Conservation (phyloP, 2,329 filamentous ascomycete species). For the Helminthosporium solani region DNA sequence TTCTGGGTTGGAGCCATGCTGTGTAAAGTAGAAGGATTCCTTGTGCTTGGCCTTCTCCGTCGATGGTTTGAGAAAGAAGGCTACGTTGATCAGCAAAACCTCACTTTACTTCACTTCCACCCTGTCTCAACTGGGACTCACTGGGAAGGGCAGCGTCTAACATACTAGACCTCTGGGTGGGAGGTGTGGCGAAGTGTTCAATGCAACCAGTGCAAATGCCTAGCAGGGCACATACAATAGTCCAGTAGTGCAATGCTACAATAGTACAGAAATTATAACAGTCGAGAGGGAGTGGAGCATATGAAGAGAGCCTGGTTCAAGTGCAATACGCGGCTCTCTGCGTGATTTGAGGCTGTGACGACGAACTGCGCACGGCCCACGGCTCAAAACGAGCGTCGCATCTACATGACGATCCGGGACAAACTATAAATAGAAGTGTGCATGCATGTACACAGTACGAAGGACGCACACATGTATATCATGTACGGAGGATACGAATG, state of each 20-base stretch:
- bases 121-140: constrained; percentile 49
- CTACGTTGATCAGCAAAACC: constrained; percentile 32
- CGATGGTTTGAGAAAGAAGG: constrained; percentile 61
- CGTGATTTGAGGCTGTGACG: neutral
- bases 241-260: no score
- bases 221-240: no score
- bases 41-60: constrained; percentile 53
- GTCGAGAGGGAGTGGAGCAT: neutral
- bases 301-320: neutral
- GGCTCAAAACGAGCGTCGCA: no score
- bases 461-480: no score
- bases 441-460: no score
- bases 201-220: no score
- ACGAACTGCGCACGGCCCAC: neutral
- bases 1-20: constrained; percentile 77
- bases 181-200: no score
- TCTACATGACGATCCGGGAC: no score
- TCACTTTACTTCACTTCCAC: constrained; percentile 7
- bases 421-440: neutral
- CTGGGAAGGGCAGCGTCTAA: constrained; percentile 86
- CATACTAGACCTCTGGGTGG: no score
- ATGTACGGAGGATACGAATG: no score
- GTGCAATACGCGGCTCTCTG: neutral
- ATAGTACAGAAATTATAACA: no score
- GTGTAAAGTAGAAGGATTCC: constrained; percentile 57